Evolutionary conservation across 2,329 filamentous ascomycete species (phyloP).

Genomic region (Verticillium zaregamsianum): DNA sequence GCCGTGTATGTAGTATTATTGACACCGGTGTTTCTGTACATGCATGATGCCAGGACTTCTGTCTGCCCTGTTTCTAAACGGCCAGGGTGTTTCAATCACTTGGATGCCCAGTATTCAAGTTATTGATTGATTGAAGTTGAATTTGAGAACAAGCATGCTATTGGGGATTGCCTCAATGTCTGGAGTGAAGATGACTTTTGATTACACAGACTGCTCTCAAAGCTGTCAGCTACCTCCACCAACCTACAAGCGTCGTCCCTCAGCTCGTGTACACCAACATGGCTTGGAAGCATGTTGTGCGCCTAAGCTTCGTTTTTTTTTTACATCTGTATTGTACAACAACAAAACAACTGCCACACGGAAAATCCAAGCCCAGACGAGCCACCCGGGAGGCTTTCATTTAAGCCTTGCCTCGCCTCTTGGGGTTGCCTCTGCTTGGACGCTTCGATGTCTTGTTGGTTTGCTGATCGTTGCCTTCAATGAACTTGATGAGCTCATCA

Average conservation of each 20-base stretch:
- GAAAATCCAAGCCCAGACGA: no score
- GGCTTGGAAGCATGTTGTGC: background rate
- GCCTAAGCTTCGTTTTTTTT: background rate
- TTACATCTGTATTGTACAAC: background rate
- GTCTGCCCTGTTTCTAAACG: no score
- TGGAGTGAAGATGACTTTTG: slow-evolving; percentile 1
- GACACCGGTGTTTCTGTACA: background rate
- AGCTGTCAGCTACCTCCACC: background rate
- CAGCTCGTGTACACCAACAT: background rate
- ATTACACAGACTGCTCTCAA: background rate
- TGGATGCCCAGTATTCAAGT: no score
- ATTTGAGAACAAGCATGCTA: background rate
- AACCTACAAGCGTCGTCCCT: background rate
- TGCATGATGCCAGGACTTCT: background rate
- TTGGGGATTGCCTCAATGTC: background rate
- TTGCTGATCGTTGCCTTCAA: slow-evolving; percentile 68
- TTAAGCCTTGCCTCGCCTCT: slow-evolving; percentile 38
- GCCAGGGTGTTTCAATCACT: background rate
- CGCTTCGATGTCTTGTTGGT: slow-evolving; percentile 51
- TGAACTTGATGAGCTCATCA: slow-evolving; percentile 90
- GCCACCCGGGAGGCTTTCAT: background rate
- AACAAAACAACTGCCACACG: background rate
- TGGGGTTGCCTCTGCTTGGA: slow-evolving; percentile 49
- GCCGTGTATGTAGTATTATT: no score
- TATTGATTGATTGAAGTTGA: no score